Evolutionary conservation across 2,329 filamentous ascomycete species (phyloP), one percentile per base, ranked within the genome.

Genomic region (Cucurbitaria berberidis): DNA sequence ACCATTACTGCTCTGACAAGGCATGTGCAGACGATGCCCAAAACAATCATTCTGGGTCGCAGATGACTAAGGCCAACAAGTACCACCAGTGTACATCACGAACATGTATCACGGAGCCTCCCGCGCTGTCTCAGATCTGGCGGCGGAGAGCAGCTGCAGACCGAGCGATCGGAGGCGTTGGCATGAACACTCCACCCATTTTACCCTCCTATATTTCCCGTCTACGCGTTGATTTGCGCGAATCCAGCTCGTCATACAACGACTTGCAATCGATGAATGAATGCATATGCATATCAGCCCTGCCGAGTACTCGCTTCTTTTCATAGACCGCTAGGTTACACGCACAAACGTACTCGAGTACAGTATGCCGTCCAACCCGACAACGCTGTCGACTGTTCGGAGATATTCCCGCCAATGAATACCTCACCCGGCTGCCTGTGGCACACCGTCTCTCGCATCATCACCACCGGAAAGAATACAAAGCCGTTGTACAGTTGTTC

Each of bases 91-190:
- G 8, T 50, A 29, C 44, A 55, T 36, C 41, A 47, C 44, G 15
- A 53, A 34, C 42, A 39, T 38, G 49, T 55, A 19, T 36, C n/a
- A 57, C 53, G 41, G 42, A 49, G 50, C 46, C 48, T 59, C 53
- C 59, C 59, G 59, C 51, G 38, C 30, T 54, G 57, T 62, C 51
- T 57, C 32, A 55, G 53, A 64, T 57, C 53, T 52, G 46, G 52
- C 57, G 55, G 55, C 58, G 42, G 53, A 35, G 22, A n/a, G 24
- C 9, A 18, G 27, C 48, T 48, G 39, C 41, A 53, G 46, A 51
- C 52, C 19, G 45, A 49, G 45, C 27, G 36, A 40, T 24, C 30
- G 13, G 45, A 44, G 44, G 49, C 44, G 40, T 55, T 40, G 45
- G 55, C 45, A 45, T 42, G 35, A 32, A 39, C 8, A 2, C 36